phyloP scores from a whole-genome alignment of 371 early-diverging fungal genomes.

The Mucor sp. region DNA sequence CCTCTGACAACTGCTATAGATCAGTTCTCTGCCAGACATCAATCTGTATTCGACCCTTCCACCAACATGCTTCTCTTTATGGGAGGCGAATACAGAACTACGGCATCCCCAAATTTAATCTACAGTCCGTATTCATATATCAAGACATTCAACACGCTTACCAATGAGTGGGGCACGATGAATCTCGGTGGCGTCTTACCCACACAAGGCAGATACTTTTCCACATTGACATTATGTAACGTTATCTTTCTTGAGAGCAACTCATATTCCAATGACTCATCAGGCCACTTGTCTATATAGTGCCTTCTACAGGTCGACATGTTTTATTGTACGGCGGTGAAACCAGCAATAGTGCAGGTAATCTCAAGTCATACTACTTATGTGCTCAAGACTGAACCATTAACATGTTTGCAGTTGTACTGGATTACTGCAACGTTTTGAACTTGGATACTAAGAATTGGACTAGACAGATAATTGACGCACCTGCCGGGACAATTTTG shows the following conservation, averaged over 20 bases:
- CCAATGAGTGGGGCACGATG: neutral
- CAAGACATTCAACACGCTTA: neutral
- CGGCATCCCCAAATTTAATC: neutral
- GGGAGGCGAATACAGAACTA: constrained; percentile 1
- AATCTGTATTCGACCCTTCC: neutral
- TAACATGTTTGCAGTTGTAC: neutral
- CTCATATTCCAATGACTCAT: neutral
- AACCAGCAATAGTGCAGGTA: neutral
- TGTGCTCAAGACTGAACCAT: neutral
- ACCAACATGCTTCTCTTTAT: neutral
- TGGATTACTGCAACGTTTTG: constrained; percentile 1
- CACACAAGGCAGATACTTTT: neutral
- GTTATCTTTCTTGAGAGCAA: no score
- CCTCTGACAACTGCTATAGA: neutral
- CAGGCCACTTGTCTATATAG: neutral
- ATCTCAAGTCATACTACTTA: neutral
- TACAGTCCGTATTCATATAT: neutral
- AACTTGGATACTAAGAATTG: constrained; percentile 1
- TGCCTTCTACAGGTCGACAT: neutral
- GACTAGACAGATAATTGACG: neutral
- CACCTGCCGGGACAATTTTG: constrained; percentile 1
- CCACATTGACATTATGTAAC: neutral
- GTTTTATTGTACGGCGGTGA: constrained; percentile 11
- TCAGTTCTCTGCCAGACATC: neutral
- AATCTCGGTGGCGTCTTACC: neutral